A percentile compares a stretch with the other conserved stretches of the same genome.
These are phyloP conservation scores for Waltergamsia citrina DNA, from an alignment of 2,329 filamentous ascomycete species.

Conservation along the genomic window DNA sequence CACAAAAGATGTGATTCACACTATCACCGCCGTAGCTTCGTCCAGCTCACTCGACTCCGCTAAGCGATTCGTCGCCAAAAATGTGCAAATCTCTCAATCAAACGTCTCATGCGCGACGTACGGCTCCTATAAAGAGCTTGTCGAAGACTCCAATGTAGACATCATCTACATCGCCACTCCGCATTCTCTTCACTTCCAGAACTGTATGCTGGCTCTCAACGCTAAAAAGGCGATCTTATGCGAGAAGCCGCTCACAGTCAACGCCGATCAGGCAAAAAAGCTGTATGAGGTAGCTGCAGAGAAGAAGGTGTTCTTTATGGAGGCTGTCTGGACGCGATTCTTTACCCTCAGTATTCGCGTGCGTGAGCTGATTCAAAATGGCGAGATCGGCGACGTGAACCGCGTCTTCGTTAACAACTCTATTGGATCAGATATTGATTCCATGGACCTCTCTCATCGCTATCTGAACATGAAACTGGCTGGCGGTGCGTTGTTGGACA, in stretches of 20 bases:
- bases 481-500: conserved; percentile 72
- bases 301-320: conserved; percentile 72
- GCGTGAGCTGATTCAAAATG: conserved; percentile 50
- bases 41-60: conserved; percentile 69
- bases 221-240: conserved; percentile 84
- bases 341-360: conserved; percentile 76
- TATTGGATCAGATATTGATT: conserved; percentile 37
- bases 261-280: conserved; percentile 63
- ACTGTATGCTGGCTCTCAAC: conserved; percentile 73
- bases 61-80: conserved; percentile 56
- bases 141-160: conserved; percentile 69
- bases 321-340: conserved; percentile 84
- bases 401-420: too few species aligned
- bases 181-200: conserved; percentile 89
- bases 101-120: conserved; percentile 62
- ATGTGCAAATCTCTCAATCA: too few species aligned
- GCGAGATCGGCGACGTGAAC: conserved; percentile 50
- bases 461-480: conserved; percentile 79
- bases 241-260: conserved; percentile 86
- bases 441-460: too few species aligned
- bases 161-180: conserved; percentile 86
- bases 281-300: conserved; percentile 62
- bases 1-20: conserved; percentile 65
- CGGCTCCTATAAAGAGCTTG: conserved; percentile 73
- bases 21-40: conserved; percentile 70